Base-by-base conservation (phyloP, 768 basidiomycete species). In the Mycena olivaceomarginata region DNA sequence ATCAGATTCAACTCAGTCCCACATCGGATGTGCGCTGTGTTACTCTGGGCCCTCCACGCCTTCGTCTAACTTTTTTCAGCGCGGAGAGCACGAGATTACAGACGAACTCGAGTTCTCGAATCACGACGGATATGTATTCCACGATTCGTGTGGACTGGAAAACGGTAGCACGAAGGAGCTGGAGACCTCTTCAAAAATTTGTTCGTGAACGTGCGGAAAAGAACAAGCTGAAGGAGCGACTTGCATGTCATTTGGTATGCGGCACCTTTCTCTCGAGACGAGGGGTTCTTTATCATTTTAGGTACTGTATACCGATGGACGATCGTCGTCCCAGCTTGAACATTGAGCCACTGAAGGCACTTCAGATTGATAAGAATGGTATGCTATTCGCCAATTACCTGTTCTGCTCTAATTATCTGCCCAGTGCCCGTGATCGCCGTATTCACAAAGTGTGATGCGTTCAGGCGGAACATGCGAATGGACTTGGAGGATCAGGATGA, bases 291-390 rank as follows among this genome's bases (percentile, higher is more conserved):
- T n/a, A n/a, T 64, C 37, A n/a, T 37, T 43, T 4, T 18, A 64
- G 63, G 63, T 64, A 64, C 63, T 64, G 63, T 22, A 64, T 64
- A 15, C 63, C 63, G 43, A 64, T 64, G 63, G 63, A 64, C 63
- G 43, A 64, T 15, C 63, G 43, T 13, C 63, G 63, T 40, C 63
- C 63, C 39, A n/a, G 39, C 16, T 43, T 64, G n/a, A 40, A 64
- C 31, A 43, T 41, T n/a, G 40, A 2, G 2, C 63, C 63, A 43
- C n/a, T 43, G 40, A 64, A 37, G 43, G 25, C 37, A n/a, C 16
- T 62, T 40, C 40, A 37, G 16, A 15, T 11, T 39, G 60, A 39
- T 22, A 40, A 62, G 63, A 64, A 64, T 37, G 63, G 63, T 64
- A 16, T 9, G 48, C 16, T n/a, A n/a, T n/a, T n/a, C n/a, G n/a